Evolutionary conservation across 225 moss, liverwort and hornwort species (phyloP).

Genomic region (Physcomitrium patens): DNA sequence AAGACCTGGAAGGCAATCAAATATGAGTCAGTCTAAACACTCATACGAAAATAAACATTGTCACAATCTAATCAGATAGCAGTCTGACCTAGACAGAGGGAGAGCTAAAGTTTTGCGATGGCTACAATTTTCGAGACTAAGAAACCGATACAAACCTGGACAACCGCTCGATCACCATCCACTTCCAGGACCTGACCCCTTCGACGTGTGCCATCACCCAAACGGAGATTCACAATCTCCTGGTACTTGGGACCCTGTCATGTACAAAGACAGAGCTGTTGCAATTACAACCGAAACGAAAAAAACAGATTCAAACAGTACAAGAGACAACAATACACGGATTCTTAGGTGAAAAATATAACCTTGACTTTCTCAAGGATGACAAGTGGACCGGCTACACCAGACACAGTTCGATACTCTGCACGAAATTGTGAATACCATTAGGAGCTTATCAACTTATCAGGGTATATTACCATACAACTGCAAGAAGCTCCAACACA

Average conservation of each 20-base stretch:
- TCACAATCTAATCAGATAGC: too few species aligned
- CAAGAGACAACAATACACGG: background rate
- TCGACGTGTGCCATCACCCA: slow-evolving; percentile 89
- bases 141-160: slow-evolving; percentile 59
- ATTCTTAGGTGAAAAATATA: background rate
- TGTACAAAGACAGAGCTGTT: background rate
- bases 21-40: background rate
- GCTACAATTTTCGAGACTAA: background rate
- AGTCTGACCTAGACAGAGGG: too few species aligned
- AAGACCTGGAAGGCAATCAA: slow-evolving; percentile 57
- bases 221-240: slow-evolving; percentile 91
- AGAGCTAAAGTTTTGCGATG: background rate
- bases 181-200: slow-evolving; percentile 98
- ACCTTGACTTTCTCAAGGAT: slow-evolving; percentile 82
- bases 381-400: slow-evolving; percentile 76
- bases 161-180: slow-evolving; percentile 93
- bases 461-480: background rate
- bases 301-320: background rate
- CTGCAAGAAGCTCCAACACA: background rate
- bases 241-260: slow-evolving; percentile 87
- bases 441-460: slow-evolving; percentile 23
- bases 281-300: slow-evolving; percentile 6
- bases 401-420: slow-evolving; percentile 78
- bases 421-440: slow-evolving; percentile 18
- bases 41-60: background rate